Conservation (phyloP, 306 rosid genomes). For the Benincasa hispida region DNA sequence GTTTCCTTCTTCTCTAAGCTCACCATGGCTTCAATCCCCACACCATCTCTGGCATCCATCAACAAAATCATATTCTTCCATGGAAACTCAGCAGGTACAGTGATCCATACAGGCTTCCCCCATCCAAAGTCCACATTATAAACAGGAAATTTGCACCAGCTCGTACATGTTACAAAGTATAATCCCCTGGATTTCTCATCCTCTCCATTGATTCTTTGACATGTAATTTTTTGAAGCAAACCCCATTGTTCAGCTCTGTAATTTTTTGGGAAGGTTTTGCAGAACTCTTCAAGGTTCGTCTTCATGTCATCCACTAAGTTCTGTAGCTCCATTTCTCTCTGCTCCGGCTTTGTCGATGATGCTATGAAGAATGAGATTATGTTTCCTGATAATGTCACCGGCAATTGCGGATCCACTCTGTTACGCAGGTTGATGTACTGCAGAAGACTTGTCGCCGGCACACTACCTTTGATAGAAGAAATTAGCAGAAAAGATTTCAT, state of each 20-base stretch:
- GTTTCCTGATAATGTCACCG: constrained; percentile 16
- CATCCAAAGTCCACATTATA: constrained; percentile 18
- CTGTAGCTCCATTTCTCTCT: not conserved
- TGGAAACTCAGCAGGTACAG: not conserved
- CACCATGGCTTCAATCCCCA: constrained; percentile 12
- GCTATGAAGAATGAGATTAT: not conserved
- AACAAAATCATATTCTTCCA: not conserved
- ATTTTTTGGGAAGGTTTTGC: not conserved
- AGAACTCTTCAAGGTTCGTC: constrained; percentile 1
- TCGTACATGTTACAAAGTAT: not conserved
- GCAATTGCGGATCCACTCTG: constrained; percentile 16
- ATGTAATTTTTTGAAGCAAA: not conserved
- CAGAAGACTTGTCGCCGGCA: not conserved
- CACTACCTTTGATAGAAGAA: too few species aligned
- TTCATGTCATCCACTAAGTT: constrained; percentile 10
- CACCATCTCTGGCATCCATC: constrained; percentile 11
- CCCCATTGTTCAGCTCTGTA: not conserved
- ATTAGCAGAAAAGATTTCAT: too few species aligned
- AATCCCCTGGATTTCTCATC: not conserved
- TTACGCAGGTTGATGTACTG: constrained; percentile 18
- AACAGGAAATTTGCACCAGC: constrained; percentile 16
- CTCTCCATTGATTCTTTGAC: not conserved
- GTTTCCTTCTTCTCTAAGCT: constrained; percentile 2
- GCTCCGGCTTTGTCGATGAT: not conserved
- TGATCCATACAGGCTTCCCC: constrained; percentile 20